A percentile compares a stretch with the other conserved stretches of the same genome.
phyloP scores from a whole-genome alignment of 2,329 filamentous ascomycete species.

The Beauveria asiatica region DNA sequence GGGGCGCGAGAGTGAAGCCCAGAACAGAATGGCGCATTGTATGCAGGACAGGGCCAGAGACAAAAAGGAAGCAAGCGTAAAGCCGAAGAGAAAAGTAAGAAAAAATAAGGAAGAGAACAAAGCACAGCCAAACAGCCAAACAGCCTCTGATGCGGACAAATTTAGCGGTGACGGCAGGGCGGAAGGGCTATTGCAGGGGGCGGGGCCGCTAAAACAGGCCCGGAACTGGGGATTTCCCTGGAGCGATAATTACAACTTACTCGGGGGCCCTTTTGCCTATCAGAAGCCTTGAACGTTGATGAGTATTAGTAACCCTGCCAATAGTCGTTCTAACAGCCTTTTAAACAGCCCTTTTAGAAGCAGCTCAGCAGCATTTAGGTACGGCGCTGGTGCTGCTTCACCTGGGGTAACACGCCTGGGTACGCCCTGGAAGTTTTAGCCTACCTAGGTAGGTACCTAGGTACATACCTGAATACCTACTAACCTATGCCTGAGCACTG shows the following conservation, averaged over 20 bases:
- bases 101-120: too few relatives aligned
- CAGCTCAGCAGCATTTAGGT: background rate
- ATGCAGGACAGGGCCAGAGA: background rate
- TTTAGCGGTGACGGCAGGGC: background rate
- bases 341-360: too few relatives aligned
- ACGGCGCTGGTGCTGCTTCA: background rate
- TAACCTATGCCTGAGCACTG: constrained; percentile 5
- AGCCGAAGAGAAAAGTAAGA: background rate
- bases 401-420: too few relatives aligned
- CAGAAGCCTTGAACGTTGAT: too few relatives aligned
- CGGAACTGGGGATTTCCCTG: too few relatives aligned
- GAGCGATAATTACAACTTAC: too few relatives aligned
- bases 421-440: background rate
- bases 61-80: background rate
- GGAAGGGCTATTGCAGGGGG: background rate
- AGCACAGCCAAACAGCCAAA: too few relatives aligned
- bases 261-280: too few relatives aligned
- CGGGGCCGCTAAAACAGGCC: background rate
- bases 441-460: too few relatives aligned
- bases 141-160: background rate
- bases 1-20: constrained; percentile 4
- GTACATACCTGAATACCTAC: too few relatives aligned
- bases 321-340: too few relatives aligned
- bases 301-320: too few relatives aligned
- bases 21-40: constrained; percentile 1